phyloP scores from a whole-genome alignment of 768 basidiomycete species.

The Kondoa malvinella region DNA sequence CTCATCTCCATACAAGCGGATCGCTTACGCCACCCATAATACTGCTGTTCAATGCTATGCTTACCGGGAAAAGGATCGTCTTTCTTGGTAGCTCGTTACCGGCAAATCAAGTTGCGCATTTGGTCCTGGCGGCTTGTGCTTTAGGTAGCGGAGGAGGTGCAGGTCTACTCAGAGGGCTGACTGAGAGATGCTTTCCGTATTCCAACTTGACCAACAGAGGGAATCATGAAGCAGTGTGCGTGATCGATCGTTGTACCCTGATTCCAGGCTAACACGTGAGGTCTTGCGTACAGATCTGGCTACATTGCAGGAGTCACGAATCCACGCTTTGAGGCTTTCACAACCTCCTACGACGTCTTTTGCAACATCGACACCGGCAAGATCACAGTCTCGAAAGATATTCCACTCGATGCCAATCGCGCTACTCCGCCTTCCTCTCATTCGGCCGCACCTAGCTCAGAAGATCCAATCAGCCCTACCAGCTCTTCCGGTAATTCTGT shows the following conservation, averaged over 20 bases:
- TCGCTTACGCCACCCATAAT: slow-evolving; percentile 81
- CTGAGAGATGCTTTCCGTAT: slow-evolving; percentile 85
- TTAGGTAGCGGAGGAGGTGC: slow-evolving; percentile 78
- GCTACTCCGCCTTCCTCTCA: not conserved
- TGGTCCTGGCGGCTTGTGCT: slow-evolving; percentile 86
- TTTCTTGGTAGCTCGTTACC: slow-evolving; percentile 58
- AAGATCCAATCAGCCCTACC: not conserved
- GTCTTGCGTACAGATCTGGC: slow-evolving; percentile 65
- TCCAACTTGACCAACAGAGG: slow-evolving; percentile 66
- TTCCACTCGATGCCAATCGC: slow-evolving; percentile 36
- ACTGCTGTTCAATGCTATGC: slow-evolving; percentile 82
- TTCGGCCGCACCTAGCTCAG: slow-evolving; percentile 18
- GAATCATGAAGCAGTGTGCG: slow-evolving; percentile 48
- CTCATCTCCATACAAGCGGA: slow-evolving; percentile 86
- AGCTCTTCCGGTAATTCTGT: not conserved
- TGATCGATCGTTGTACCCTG: not conserved
- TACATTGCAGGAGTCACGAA: slow-evolving; percentile 96
- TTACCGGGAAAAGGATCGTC: slow-evolving; percentile 89
- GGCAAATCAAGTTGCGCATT: slow-evolving; percentile 73
- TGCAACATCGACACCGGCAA: slow-evolving; percentile 76
- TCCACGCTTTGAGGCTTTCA: slow-evolving; percentile 76
- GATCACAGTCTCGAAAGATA: slow-evolving; percentile 74
- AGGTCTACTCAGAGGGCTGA: slow-evolving; percentile 58
- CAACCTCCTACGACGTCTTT: slow-evolving; percentile 70
- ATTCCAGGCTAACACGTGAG: not conserved